Base-by-base conservation (phyloP, 192 early-diverging fungal species). In the Helicostylum pulchrum region DNA sequence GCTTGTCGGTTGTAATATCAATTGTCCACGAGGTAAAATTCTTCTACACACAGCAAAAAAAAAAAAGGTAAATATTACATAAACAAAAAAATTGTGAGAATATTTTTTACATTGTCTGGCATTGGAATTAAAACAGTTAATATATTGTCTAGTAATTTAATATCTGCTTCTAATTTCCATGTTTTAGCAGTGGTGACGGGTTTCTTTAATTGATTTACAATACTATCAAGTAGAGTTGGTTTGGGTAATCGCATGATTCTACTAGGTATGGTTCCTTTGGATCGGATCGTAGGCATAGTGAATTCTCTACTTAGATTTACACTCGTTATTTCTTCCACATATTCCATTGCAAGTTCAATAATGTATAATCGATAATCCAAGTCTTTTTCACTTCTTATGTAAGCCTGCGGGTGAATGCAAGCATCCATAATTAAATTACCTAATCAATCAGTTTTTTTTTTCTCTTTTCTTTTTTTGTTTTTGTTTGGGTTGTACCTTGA, bases 291-390 rank as follows among this genome's bases (percentile, higher is more conserved):
- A 12, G 86, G 86, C 54, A 88, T 63, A 5, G 76, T 61, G 55
- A 89, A 86, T 32, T 88, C 85, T 68, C 89, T 71, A 61, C 76
- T 81, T 2, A 91, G 65, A 14, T 77, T 59, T 23, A 90, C 46
- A 20, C 53, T 66, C 19, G 82, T 69, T 49, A 82, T 85, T 62
- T 90, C 85, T 65, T 91, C 89, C 3, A 88, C 69, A 77, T 83
- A 81, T 56, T 87, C 84, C 65, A 91, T 67, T 0, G 85, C 70
- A 9, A 92, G 66, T 65, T 88, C 87, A 32, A 86, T 74, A 36
- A 92, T 69, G 71, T 90, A 92, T 14, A 86, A 58, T 49, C 83
- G 78, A 65, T 77, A 92, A 61, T 90, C 86, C 14, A 70, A 57
- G 42, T 92, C 89, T 44, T 67, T 66, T 34, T 70, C 66, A 15